A percentile compares a stretch with the other conserved stretches of the same genome.
Conservation (phyloP, 371 early-diverging fungal species). For the Nosema muscidifuracis region DNA sequence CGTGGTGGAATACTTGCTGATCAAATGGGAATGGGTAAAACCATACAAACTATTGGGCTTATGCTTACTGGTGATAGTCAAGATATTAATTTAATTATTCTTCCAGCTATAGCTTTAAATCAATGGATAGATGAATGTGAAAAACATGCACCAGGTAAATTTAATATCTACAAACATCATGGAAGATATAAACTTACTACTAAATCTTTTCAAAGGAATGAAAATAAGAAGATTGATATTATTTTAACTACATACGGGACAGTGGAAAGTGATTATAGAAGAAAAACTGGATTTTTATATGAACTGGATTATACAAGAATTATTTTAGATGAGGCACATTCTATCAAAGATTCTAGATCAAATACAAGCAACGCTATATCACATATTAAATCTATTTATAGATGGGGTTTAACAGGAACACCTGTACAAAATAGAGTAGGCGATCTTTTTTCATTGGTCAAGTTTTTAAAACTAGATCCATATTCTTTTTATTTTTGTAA, state of each 20-base stretch:
- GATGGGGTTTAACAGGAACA: constrained; percentile 92
- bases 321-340: constrained; percentile 96
- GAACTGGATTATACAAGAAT: constrained; percentile 81
- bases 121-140: constrained; percentile 89
- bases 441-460: constrained; percentile 93
- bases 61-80: constrained; percentile 63
- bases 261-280: constrained; percentile 66
- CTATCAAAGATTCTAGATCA: constrained; percentile 95
- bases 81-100: constrained; percentile 69
- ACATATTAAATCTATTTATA: constrained; percentile 72
- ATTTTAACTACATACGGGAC: constrained; percentile 92
- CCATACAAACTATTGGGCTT: constrained; percentile 83
- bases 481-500: constrained; percentile 79
- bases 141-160: constrained; percentile 79
- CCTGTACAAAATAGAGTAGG: constrained; percentile 95
- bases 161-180: constrained; percentile 75
- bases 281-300: constrained; percentile 65
- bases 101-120: constrained; percentile 87
- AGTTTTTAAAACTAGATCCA: constrained; percentile 87
- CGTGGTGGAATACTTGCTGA: constrained; percentile 74
- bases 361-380: constrained; percentile 82
- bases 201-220: constrained; percentile 70
- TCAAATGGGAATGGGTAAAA: constrained; percentile 93
- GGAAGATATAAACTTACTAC: constrained; percentile 70
- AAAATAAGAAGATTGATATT: constrained; percentile 72